A percentile compares a stretch with the other conserved stretches of the same genome.
phyloP scores from a whole-genome alignment of 805 yeast genomes.

The Scheffersomyces coipomensis region DNA sequence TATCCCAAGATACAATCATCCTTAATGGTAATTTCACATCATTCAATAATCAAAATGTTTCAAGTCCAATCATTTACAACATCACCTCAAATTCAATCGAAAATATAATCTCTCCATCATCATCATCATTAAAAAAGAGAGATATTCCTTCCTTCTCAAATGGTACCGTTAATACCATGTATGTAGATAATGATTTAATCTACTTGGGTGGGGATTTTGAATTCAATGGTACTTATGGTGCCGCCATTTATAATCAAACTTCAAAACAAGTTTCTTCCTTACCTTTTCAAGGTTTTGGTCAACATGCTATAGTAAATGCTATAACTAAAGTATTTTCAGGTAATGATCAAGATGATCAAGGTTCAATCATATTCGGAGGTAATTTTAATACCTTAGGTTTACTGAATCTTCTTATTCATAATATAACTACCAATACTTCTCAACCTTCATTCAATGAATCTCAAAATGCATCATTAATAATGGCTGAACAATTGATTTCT shows the following conservation, averaged over 20 bases:
- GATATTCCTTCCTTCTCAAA: constrained; percentile 13
- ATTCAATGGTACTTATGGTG: constrained; percentile 54
- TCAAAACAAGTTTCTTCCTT: constrained; percentile 42
- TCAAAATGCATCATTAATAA: constrained; percentile 39
- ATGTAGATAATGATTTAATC: constrained; percentile 44
- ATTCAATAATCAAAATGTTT: constrained; percentile 23
- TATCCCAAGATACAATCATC: constrained; percentile 27
- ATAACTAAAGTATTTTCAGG: constrained; percentile 49
- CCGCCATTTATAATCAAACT: constrained; percentile 59
- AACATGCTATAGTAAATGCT: constrained; percentile 56
- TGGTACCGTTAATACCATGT: constrained; percentile 34
- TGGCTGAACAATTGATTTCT: constrained; percentile 63
- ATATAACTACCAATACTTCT: constrained; percentile 25
- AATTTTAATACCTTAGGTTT: constrained; percentile 62
- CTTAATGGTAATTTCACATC: constrained; percentile 35
- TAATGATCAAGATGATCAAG: constrained; percentile 26
- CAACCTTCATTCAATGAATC: constrained; percentile 20
- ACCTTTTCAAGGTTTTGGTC: constrained; percentile 77
- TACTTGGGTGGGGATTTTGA: constrained; percentile 81
- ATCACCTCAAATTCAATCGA: constrained; percentile 21
- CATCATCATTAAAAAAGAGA: constrained; percentile 11
- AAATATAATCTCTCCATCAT: constrained; percentile 16
- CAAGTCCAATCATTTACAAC: constrained; percentile 36
- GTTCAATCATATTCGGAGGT: constrained; percentile 78
- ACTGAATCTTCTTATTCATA: constrained; percentile 38